Conservation (phyloP, 1,284 basidiomycete species). For the Malassezia yamatoensis region DNA sequence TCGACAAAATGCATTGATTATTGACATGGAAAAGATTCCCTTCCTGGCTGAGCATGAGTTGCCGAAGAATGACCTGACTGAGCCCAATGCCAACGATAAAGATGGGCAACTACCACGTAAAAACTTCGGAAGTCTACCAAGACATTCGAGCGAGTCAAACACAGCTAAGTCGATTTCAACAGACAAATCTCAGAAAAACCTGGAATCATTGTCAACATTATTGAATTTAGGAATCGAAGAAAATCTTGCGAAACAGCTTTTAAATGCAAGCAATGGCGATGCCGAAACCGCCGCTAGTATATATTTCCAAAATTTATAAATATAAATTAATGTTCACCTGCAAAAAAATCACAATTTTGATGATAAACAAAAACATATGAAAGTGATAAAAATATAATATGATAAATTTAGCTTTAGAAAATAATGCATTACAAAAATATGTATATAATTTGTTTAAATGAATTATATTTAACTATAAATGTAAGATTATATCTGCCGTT, state of each 20-base stretch:
- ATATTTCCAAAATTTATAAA: slow-evolving; percentile 13
- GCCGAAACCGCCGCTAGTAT: slow-evolving; percentile 7
- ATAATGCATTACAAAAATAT: too few species aligned
- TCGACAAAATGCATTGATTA: slow-evolving; percentile 71
- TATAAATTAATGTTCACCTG: too few species aligned
- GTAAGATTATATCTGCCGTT: too few species aligned
- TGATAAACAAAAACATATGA: too few species aligned
- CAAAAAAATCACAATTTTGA: too few species aligned
- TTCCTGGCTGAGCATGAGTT: slow-evolving; percentile 92
- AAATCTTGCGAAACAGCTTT: slow-evolving; percentile 3
- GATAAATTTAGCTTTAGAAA: too few species aligned
- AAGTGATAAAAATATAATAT: too few species aligned
- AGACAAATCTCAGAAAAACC: background rate
- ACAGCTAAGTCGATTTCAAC: background rate
- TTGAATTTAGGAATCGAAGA: slow-evolving; percentile 5
- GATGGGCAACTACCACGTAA: too few species aligned
- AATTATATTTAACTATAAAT: too few species aligned
- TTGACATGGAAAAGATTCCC: slow-evolving; percentile 70
- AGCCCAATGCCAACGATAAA: background rate
- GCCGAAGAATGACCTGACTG: slow-evolving; percentile 51
- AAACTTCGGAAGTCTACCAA: too few species aligned
- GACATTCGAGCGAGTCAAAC: too few species aligned
- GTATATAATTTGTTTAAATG: too few species aligned
- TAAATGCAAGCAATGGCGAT: slow-evolving; percentile 5
- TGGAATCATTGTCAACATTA: background rate